Base-by-base conservation (phyloP, 2,329 filamentous ascomycete genomes). In the Grosmannia clavigera region DNA sequence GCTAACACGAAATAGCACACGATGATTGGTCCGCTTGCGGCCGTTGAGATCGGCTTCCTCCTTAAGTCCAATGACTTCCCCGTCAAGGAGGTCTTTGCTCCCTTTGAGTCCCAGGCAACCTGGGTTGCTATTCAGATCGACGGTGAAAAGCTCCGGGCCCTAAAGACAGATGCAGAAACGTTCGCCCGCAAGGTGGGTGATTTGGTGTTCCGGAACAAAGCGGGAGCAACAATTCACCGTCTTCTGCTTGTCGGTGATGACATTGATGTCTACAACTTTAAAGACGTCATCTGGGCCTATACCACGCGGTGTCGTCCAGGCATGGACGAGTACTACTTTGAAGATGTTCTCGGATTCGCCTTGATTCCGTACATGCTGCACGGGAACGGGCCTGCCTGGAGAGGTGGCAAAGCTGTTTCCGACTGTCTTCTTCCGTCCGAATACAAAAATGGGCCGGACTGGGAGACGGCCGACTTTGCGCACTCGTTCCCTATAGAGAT, bases 61-160 rank as follows among this genome's bases (percentile, higher is more conserved):
- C 72, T 67, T 57, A 69, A 73, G 61, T 64, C 68, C 10, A 62
- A 68, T 9, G 70, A 67, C 1, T 67, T 80, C 1, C 77, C 78
- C 0, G 69, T 80, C 57, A 73, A 64, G 4, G 73, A 78, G 16
- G 72, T 72, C 1, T 76, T 73, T 62, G 63, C 75, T 0, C 76
- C 75, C 0, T 75, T 77, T 55, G 75, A 78, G 61, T 71, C 75
- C 0, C 74, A 78, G 60, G 76, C 75, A 0, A 79, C 73, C 0
- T 81, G 78, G 78, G 71, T 72, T 0, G 76, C 70, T 0, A 64
- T 86, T 65, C 77, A 83, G 61, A 77, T 84, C 27, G 82, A 86
- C 66, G 79, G 76, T 1, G 71, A 74, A 5, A 79, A 79, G 66
- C 74, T 86, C 9, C 78, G 78, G 38, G 74, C 76, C 10, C 77